Evolutionary conservation across 2,329 filamentous ascomycete genomes (phyloP), one percentile per base, ranked within the genome.

Genomic region (Phyllosticta citribraziliensis): DNA sequence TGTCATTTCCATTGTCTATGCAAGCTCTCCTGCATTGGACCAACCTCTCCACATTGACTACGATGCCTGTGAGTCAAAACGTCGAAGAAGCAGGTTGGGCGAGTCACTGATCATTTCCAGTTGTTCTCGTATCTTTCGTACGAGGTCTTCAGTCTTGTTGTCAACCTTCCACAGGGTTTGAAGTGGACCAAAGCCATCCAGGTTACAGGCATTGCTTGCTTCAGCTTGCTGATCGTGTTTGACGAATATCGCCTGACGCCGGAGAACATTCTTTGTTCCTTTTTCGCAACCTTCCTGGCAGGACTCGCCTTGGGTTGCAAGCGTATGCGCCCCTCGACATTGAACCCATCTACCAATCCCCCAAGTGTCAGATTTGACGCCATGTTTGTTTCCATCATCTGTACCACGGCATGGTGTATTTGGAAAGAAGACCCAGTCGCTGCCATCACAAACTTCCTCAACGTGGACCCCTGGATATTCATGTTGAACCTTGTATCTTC

Each of bases 1-100:
- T 67, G n/a, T 66, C 70, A 2, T 64, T 67, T n/a, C 60, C 67
- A 5, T 65, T 69, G 25, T 64, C 63, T 19, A 54, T 69, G 10
- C 70, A 73, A 57, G 68, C 70, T 5, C 59, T 71, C 9, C 51
- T 73, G 20, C 72, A 72, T 59, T 67, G 68, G 40, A 65, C 66
- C 19, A 72, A 73, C 55, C 33, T 73, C 2, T 63, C 71, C 2
- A 67, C 70, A 0, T 60, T 73, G 12, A 63, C 65, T 20, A 70
- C 72, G 67, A 60, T 72, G 8, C 64, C 65, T 2, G 72, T 72
- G 64, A 65, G 70, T 65, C 8, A 6, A 22, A 60, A 19, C 19
- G 24, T 50, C 4, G 19, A 54, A 33, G 20, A 47, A 25, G 22
- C 58, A 47, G 27, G 27, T 10, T 8, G 27, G 27, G 27, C 9